Conservation (phyloP, 2,329 filamentous ascomycete genomes). For the Graphilbum sp. region DNA sequence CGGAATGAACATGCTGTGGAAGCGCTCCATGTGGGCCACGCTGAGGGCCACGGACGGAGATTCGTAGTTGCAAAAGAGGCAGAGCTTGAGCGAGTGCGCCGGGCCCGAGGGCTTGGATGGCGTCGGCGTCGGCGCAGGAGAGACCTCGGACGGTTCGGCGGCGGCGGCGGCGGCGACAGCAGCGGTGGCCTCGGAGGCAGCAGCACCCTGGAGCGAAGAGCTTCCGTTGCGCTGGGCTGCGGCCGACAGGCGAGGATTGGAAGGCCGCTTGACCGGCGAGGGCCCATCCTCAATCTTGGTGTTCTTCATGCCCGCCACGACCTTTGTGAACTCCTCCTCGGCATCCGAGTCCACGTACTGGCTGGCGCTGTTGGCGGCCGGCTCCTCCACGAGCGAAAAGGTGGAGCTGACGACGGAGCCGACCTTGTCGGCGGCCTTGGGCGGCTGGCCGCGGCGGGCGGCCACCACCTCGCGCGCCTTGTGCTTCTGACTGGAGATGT, state of each 20-base stretch:
- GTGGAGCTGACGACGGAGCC: conserved; percentile 80
- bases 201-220: no score
- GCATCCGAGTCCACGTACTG: conserved; percentile 42
- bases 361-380: conserved; percentile 20
- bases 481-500: conserved; percentile 82
- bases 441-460: conserved; percentile 17
- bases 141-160: conserved; percentile 4
- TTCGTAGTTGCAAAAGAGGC: conserved; percentile 83
- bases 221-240: conserved; percentile 27
- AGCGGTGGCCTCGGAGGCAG: conserved; percentile 19
- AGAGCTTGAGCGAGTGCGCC: conserved; percentile 34
- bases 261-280: conserved; percentile 37
- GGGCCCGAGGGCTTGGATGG: conserved; percentile 18
- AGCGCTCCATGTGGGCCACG: conserved; percentile 74
- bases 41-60: conserved; percentile 65
- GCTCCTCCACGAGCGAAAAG: conserved; percentile 66
- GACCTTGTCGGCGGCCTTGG: conserved; percentile 45
- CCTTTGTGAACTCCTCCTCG: conserved; percentile 59
- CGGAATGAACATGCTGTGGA: conserved; percentile 91
- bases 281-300: conserved; percentile 27
- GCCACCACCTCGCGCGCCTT: conserved; percentile 45
- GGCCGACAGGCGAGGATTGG: conserved; percentile 29
- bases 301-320: conserved; percentile 63
- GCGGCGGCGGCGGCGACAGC: not conserved
- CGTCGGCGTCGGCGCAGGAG: conserved; percentile 11